Evolutionary conservation across 768 basidiomycete species (phyloP), one percentile per base, ranked within the genome.

Genomic region (Auriculariales sp.): DNA sequence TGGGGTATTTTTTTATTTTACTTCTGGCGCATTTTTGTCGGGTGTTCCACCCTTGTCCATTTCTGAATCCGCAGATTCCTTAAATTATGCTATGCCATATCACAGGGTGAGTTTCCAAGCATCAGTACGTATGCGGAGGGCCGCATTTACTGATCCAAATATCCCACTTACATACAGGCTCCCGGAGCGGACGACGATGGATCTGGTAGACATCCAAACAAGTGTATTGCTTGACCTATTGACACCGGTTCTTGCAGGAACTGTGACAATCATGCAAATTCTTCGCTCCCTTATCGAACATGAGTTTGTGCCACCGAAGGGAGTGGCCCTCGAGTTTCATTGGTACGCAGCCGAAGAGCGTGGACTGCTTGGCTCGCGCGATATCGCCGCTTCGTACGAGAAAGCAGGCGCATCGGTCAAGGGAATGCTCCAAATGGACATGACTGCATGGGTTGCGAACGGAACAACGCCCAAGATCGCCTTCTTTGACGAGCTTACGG

Each of bases 311-410:
- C 85, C 85, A 4, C 39, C 39, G 0, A 24, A 19, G 48, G 65
- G 69, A 52, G 74, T 74, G 35, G 67, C 78, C 4, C 70, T 88
- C 29, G 83, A 89, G 59, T 88, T 88, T 62, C 83, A 87, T 55
- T 87, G 83, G 86, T 83, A 86, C 59, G 80, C 83, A 46, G 83
- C 79, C 35, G 84, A 87, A 69, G 83, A 78, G 67, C 82, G 78
- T 47, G 88, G 88, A 10, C 74, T 90, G 31, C 77, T 90, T 49
- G 92, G 92, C 34, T 90, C 86, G 32, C 74, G 75, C 52, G 77
- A 74, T 4, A 66, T 80, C 50, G 76, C 72, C 3, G 67, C 67
- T 29, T 61, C 59, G 28, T 78, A 78, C 62, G 71, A 71, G 56
- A 66, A 61, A 42, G 55, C 64, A n/a, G 70, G 69, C 3, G 63